phyloP scores from a whole-genome alignment of 352 stramenopile genomes.

The Poterioochromonas sp. region DNA sequence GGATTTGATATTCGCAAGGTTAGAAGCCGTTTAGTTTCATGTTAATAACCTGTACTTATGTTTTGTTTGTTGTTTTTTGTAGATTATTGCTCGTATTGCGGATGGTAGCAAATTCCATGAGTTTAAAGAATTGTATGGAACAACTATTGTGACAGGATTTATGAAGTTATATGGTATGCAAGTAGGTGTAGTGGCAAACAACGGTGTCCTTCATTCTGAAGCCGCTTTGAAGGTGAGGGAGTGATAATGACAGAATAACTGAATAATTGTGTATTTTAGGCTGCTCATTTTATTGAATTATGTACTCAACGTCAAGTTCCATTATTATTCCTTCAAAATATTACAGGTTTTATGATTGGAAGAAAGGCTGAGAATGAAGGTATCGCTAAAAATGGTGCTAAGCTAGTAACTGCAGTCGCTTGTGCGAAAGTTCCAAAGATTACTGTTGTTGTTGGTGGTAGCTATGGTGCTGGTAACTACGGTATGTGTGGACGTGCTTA shows the following conservation, averaged over 20 bases:
- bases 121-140: conserved; percentile 92
- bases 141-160: conserved; percentile 93
- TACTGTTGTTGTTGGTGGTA: conserved; percentile 57
- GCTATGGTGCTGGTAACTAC: conserved; percentile 90
- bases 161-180: conserved; percentile 83
- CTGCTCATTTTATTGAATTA: conserved; percentile 92
- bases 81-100: conserved; percentile 87
- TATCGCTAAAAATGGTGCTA: conserved; percentile 91
- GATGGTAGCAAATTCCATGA: conserved; percentile 92
- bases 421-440: conserved; percentile 86
- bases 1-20: conserved; percentile 24
- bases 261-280: conserved; percentile 59
- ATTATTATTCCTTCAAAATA: conserved; percentile 87
- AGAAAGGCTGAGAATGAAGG: conserved; percentile 90
- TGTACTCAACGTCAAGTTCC: conserved; percentile 89
- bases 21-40: not conserved
- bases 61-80: conserved; percentile 33
- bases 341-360: conserved; percentile 47
- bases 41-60: not conserved
- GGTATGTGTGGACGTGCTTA: conserved; percentile 95
- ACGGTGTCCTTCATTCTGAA: conserved; percentile 90
- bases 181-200: conserved; percentile 95
- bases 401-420: conserved; percentile 87
- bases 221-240: conserved; percentile 48
- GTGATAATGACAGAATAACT: not conserved